Evolutionary conservation across 2,329 filamentous ascomycete genomes (phyloP).

Genomic region (Neonectria punicea): DNA sequence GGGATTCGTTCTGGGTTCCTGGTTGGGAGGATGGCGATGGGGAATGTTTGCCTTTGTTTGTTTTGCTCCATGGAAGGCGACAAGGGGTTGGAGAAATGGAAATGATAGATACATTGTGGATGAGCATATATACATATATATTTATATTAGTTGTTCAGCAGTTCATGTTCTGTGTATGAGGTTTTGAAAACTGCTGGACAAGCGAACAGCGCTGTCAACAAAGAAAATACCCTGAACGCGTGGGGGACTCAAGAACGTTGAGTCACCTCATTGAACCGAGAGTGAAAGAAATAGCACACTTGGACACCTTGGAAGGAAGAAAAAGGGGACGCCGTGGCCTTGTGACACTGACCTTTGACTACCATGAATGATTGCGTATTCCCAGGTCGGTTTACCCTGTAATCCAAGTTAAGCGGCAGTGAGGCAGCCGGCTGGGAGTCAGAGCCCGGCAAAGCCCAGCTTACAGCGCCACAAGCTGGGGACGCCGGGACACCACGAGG

Average conservation of each 20-base stretch:
- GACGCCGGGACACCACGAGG: neutral
- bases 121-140: conserved; percentile 2
- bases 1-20: conserved; percentile 13
- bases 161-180: neutral
- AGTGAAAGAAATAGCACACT: too few relatives aligned
- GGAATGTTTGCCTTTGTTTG: conserved; percentile 4
- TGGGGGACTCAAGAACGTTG: too few relatives aligned
- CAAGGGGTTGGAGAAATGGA: neutral
- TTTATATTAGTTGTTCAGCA: neutral
- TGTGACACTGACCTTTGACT: too few relatives aligned
- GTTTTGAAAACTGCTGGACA: too few relatives aligned
- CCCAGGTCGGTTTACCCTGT: neutral
- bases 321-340: too few relatives aligned
- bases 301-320: too few relatives aligned
- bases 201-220: too few relatives aligned
- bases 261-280: too few relatives aligned
- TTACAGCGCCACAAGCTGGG: neutral
- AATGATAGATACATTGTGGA: neutral
- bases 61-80: conserved; percentile 1
- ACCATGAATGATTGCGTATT: too few relatives aligned
- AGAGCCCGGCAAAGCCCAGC: neutral
- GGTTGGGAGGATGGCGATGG: conserved; percentile 12
- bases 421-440: neutral
- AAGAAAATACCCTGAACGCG: too few relatives aligned
- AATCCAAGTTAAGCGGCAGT: neutral